Base-by-base conservation (phyloP, 2,329 filamentous ascomycete species). In the Eutypella sp. region DNA sequence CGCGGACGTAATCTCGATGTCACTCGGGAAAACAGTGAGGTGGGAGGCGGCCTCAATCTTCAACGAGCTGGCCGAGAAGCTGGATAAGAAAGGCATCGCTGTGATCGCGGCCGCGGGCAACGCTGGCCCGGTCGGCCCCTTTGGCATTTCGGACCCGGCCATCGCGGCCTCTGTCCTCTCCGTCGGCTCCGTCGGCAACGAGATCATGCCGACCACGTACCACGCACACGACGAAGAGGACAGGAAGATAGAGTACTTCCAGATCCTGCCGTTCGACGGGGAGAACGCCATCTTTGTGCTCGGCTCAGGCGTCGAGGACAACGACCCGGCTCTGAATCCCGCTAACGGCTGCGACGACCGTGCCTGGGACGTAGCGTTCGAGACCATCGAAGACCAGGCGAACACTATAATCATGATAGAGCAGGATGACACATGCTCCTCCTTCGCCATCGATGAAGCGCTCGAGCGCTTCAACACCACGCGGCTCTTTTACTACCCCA, bases 1-100 rank as follows among this genome's bases (percentile, higher is more conserved):
- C 19, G 57, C 58, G 4, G 57, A 63, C 22, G 49, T 62, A 9
- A 51, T 63, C 33, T 60, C 54, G 41, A 58, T 62, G 47, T 62
- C 59, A 1, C 44, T 62, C 11, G 20, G 54, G 41, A 45, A 49
- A 22, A 33, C 44, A 25, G 48, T 49, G 31, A 45, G 42, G 3
- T 45, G 53, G 51, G 40, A 47, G 42, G 37, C 15, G 3, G 48
- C 51, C 40, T 47, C 51, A 13, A 25, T 51, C 18, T 31, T 51
- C 19, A 40, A 50, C 16, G 51, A 50, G 15, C 45, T 51, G 22
- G 47, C 50, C 5, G 41, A 41, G 3, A 36, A 41, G 2, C 46
- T 57, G 2, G 42, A 44, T 1, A 48, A 53, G 16, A 36, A 47
- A 7, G 56, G 56, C 7, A 44, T 58, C 15, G 55, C 52, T 13